These are phyloP conservation scores for Quercus engelmannii DNA, from an alignment of 306 rosid species.

Conservation along the genomic window DNA sequence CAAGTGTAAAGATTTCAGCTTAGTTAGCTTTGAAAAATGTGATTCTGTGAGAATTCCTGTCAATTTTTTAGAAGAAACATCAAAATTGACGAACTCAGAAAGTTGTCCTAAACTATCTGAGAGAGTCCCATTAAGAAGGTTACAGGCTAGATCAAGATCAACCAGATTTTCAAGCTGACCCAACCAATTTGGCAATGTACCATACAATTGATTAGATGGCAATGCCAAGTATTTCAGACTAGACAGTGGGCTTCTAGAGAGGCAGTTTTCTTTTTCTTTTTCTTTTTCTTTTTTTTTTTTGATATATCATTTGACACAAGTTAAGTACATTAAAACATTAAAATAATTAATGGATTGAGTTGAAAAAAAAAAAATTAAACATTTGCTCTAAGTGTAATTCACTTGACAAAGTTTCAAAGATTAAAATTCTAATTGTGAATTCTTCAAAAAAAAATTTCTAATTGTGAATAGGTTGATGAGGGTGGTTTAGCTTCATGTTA, in stretches of 20 bases:
- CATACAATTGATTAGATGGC: slow-evolving; percentile 21
- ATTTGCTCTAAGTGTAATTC: too few species aligned
- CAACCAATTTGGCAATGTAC: slow-evolving; percentile 40
- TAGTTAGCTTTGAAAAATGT: slow-evolving; percentile 28
- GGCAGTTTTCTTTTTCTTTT: not conserved
- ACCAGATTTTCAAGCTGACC: slow-evolving; percentile 25
- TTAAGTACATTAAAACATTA: too few species aligned
- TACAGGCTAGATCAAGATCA: slow-evolving; percentile 1
- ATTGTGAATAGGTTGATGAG: too few species aligned
- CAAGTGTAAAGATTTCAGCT: not conserved
- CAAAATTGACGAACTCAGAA: slow-evolving; percentile 10
- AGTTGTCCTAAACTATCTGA: slow-evolving; percentile 44
- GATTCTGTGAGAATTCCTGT: slow-evolving; percentile 32
- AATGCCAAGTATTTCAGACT: slow-evolving; percentile 4
- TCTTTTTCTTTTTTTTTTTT: too few species aligned
- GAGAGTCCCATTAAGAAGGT: slow-evolving; percentile 36
- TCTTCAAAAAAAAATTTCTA: too few species aligned
- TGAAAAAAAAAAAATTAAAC: too few species aligned
- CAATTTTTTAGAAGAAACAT: slow-evolving; percentile 44
- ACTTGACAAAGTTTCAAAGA: too few species aligned
- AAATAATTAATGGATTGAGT: too few species aligned
- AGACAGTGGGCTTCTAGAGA: slow-evolving; percentile 20
- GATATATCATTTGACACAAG: too few species aligned
- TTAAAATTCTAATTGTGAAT: too few species aligned
- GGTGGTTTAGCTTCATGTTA: too few species aligned